Evolutionary conservation across 2,329 filamentous ascomycete species (phyloP), one percentile per base, ranked within the genome.

Genomic region (Microdochium bolleyi): DNA sequence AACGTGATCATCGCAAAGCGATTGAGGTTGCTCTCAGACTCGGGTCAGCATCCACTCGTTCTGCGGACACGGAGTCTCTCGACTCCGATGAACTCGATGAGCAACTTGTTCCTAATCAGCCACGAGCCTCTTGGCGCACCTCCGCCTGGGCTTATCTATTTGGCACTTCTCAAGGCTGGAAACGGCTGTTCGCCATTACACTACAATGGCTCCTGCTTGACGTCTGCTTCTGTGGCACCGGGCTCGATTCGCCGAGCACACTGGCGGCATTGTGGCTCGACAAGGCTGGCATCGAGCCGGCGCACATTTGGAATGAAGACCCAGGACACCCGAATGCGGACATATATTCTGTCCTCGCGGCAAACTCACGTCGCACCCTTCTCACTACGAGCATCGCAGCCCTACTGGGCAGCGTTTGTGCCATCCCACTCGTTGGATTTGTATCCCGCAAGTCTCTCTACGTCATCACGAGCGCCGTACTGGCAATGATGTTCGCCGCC

Each of bases 161-260:
- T 54, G 57, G 5, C 50, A 56, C 16, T 34, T 24, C 19, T 4
- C 64, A 68, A 57, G 60, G 70, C 51, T 59, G 55, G 54, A 58
- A 51, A 22, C 41, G 52, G 11, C 58, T 73, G 9, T 55, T 69
- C 11, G 67, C 65, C 27, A 77, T 77, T 2, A 72, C 74, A 0
- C 61, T 73, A 32, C 68, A 73, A 48, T 81, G 78, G 78, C 70
- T 79, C 16, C 67, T 80, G 1, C 65, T 81, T n/a, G 78, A 81
- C 49, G 69, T 80, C 52, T 75, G 73, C 1, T 80, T 79, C 53
- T 81, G 80, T 55, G 77, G 77, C 8, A 72, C 79, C 52, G 74
- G 73, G 2, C 66, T 80, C 16, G 75, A 74, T 54, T 72, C 71
- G 49, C 63, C 68, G 24, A 64, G 62, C 19, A 70, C 69, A 3